Conservation (phyloP, 2,329 filamentous ascomycete species). For the Calonectria naviculata region DNA sequence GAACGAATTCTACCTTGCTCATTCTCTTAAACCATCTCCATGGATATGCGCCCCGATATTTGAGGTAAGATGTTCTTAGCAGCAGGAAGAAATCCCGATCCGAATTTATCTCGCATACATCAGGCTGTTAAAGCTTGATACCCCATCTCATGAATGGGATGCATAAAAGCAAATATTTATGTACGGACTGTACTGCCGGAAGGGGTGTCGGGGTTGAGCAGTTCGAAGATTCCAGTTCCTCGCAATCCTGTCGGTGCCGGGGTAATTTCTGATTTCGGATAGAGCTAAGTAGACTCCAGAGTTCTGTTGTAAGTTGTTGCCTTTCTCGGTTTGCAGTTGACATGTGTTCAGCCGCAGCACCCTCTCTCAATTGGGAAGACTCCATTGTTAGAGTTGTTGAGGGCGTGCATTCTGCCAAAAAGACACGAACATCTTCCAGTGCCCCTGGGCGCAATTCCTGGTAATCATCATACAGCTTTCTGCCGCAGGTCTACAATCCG, state of each 20-base stretch:
- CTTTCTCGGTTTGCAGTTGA: background rate
- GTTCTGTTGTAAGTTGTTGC: background rate
- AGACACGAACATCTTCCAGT: background rate
- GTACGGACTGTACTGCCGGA: background rate
- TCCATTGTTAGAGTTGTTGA: background rate
- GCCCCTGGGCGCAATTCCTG: background rate
- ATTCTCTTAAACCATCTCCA: conserved; percentile 2
- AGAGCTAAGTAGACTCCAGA: background rate
- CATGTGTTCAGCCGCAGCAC: background rate
- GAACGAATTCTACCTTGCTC: conserved; percentile 8
- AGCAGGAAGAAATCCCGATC: conserved; percentile 17
- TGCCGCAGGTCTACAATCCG: background rate
- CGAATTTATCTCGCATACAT: conserved; percentile 18
- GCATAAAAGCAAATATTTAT: conserved; percentile 16
- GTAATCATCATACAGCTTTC: background rate
- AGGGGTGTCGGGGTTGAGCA: background rate
- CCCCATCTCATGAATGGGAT: conserved; percentile 10
- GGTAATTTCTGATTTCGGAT: background rate
- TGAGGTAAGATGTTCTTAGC: background rate
- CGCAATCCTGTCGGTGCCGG: background rate
- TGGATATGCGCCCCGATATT: background rate
- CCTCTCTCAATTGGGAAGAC: background rate
- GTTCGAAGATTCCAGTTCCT: background rate
- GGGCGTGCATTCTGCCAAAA: background rate
- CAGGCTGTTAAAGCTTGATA: conserved; percentile 15